A percentile compares a stretch with the other conserved stretches of the same genome.
phyloP scores from a whole-genome alignment of 1,139 yeast genomes.

The Pneumocystis wakefieldiae region DNA sequence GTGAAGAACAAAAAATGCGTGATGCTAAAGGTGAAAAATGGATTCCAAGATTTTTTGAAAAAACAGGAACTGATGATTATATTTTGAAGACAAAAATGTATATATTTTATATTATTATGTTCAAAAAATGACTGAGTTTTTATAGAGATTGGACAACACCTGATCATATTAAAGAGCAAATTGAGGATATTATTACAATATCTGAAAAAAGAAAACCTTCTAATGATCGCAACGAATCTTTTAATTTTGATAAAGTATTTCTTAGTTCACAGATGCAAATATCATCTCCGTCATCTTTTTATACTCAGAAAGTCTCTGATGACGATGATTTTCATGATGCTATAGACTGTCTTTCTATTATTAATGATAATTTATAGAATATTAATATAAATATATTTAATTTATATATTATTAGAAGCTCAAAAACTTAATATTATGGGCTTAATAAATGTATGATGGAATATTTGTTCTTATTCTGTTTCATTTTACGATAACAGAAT shows the following conservation, averaged over 20 bases:
- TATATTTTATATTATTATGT: not conserved
- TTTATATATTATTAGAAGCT: not conserved
- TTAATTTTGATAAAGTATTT: not conserved
- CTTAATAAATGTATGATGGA: not conserved
- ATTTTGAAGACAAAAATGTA: slow-evolving; percentile 1
- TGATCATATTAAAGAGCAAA: not conserved
- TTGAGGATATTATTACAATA: not conserved
- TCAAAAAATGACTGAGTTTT: not conserved
- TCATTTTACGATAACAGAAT: not conserved
- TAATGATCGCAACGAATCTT: not conserved
- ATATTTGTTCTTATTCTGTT: not conserved
- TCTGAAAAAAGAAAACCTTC: not conserved
- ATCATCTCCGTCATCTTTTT: not conserved
- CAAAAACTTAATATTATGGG: not conserved
- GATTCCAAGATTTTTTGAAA: slow-evolving; percentile 58
- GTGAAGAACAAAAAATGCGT: slow-evolving; percentile 57
- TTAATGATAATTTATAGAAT: not conserved
- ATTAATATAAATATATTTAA: not conserved
- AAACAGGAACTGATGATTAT: slow-evolving; percentile 21
- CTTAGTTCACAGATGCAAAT: not conserved
- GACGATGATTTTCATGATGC: not conserved
- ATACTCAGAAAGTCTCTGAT: not conserved
- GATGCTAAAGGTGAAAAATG: slow-evolving; percentile 64
- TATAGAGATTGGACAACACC: not conserved
- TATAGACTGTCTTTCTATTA: not conserved